Evolutionary conservation across 306 rosid species (phyloP).

Genomic region (Trifolium subterraneum): DNA sequence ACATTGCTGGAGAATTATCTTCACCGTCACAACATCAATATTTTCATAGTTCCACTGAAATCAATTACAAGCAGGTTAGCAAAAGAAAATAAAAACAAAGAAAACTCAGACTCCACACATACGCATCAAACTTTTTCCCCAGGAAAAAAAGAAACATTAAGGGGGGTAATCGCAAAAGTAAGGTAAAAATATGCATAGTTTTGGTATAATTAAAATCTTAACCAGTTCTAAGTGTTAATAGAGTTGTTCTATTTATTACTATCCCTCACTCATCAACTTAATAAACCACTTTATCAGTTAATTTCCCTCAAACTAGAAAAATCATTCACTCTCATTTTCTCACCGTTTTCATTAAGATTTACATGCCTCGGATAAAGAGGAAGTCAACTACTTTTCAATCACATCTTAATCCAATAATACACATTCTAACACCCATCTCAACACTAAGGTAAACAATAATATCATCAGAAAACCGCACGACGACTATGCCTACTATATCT

Average conservation of each 20-base stretch:
- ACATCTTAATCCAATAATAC: neutral
- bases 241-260: neutral
- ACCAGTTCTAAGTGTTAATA: neutral
- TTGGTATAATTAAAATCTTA: neutral
- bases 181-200: neutral
- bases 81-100: conserved; percentile 22
- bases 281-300: conserved; percentile 2
- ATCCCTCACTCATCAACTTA: neutral
- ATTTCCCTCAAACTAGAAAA: neutral
- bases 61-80: conserved; percentile 36
- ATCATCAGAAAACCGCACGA: neutral
- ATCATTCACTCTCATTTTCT: neutral
- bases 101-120: neutral
- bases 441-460: neutral
- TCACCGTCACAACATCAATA: conserved; percentile 31
- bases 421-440: neutral
- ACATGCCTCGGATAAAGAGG: conserved; percentile 5
- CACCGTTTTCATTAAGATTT: neutral
- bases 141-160: neutral
- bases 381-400: neutral
- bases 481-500: no score
- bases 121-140: neutral
- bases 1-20: conserved; percentile 55
- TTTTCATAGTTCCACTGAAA: conserved; percentile 38
- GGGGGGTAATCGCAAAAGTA: no score